A percentile compares a stretch with the other conserved stretches of the same genome.
phyloP scores from a whole-genome alignment of 1,284 basidiomycete genomes.

The Ustilago tritici region DNA sequence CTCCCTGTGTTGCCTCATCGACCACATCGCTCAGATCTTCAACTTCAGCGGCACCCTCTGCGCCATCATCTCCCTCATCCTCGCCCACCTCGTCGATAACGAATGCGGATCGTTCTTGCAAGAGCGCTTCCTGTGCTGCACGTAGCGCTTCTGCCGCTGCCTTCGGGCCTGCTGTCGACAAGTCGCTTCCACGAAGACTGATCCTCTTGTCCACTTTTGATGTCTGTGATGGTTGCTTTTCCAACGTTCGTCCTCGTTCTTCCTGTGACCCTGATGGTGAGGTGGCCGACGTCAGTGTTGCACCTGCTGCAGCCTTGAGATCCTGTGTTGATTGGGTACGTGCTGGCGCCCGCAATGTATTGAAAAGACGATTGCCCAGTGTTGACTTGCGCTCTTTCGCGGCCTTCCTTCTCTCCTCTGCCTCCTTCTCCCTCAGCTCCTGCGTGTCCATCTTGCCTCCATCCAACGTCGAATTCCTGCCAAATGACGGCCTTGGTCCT shows the following conservation, averaged over 20 bases:
- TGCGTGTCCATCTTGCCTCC: conserved; percentile 53
- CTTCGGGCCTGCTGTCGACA: conserved; percentile 52
- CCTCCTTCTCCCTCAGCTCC: conserved; percentile 55
- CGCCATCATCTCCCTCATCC: conserved; percentile 49
- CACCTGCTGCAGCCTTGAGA: conserved; percentile 23
- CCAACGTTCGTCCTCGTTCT: conserved; percentile 33
- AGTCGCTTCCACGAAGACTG: conserved; percentile 50
- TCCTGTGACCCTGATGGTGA: conserved; percentile 10
- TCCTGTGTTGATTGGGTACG: conserved; percentile 34
- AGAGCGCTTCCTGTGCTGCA: conserved; percentile 56
- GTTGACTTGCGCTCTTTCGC: conserved; percentile 39
- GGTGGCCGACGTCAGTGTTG: background rate
- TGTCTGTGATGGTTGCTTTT: conserved; percentile 21
- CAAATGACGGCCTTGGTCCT: conserved; percentile 66
- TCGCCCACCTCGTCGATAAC: conserved; percentile 62
- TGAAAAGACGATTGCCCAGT: conserved; percentile 54
- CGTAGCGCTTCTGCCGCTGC: conserved; percentile 59
- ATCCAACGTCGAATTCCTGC: conserved; percentile 47
- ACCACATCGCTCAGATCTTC: conserved; percentile 45
- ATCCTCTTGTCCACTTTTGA: conserved; percentile 38
- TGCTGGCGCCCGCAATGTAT: conserved; percentile 39
- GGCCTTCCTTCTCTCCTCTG: conserved; percentile 36
- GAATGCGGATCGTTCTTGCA: conserved; percentile 59
- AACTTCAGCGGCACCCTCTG: conserved; percentile 32
- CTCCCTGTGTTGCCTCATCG: conserved; percentile 21